Conservation (phyloP, 306 rosid genomes). For the Sicyos edulis region DNA sequence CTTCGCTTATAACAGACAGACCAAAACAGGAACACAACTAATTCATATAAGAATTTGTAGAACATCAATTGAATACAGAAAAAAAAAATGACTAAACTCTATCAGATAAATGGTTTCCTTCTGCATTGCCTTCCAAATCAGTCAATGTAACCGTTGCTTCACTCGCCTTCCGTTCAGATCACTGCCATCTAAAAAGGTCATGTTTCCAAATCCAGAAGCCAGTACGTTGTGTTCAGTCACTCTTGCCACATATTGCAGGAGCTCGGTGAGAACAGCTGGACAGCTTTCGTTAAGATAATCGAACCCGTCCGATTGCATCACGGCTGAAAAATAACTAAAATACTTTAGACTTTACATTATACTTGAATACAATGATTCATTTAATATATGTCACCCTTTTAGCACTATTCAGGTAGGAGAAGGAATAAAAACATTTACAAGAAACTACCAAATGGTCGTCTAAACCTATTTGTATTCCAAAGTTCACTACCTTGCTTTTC, state of each 20-base stretch:
- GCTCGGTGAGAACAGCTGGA: conserved; percentile 56
- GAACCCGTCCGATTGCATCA: conserved; percentile 83
- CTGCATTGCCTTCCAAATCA: conserved; percentile 24
- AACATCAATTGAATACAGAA: conserved; percentile 9
- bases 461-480: neutral
- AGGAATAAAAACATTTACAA: no score
- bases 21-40: conserved; percentile 2
- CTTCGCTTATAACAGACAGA: neutral
- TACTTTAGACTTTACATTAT: conserved; percentile 11
- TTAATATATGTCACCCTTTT: neutral
- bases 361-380: neutral
- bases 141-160: conserved; percentile 55
- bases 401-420: neutral
- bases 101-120: conserved; percentile 7
- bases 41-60: conserved; percentile 10
- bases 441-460: neutral
- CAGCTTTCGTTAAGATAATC: conserved; percentile 72
- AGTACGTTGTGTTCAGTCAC: conserved; percentile 41
- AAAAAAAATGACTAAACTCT: conserved; percentile 4
- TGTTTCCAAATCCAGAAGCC: conserved; percentile 30
- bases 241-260: conserved; percentile 45
- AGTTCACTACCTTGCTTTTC: neutral
- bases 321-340: conserved; percentile 49
- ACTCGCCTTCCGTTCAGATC: conserved; percentile 77
- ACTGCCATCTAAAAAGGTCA: conserved; percentile 44